Base-by-base conservation (phyloP, 2,329 filamentous ascomycete species). In the Fusarium albidum region DNA sequence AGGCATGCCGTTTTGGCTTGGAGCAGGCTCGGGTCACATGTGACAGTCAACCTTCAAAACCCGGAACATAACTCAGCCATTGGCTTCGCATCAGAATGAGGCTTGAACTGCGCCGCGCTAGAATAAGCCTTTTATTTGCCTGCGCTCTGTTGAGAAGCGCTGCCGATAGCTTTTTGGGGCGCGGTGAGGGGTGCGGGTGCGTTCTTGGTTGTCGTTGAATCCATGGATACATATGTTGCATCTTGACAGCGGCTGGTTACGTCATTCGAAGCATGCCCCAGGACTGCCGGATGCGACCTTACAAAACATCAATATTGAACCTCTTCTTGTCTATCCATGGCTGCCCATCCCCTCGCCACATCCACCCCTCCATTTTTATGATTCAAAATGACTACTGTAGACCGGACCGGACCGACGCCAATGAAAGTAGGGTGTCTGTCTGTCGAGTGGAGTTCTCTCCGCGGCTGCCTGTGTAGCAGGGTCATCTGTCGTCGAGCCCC, bases 371-470 rank as follows among this genome's bases (percentile, higher is more conserved):
- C 49, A 42, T 55, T 61, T 49, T 42, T 45, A 34, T 32, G 46
- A 51, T 55, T 31, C 47, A 59, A 51, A 48, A 61, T 32, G 28
- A 34, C 52, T 38, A n/a, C n/a, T n/a, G n/a, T n/a, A 52, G 28
- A 63, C 45, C 40, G 61, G 48, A 61, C 60, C 57, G 35, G 28
- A 63, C 55, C 55, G 50, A 66, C 64, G 64, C 63, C 64, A 56
- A 58, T 45, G 54, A 41, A 44, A 55, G 26, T 38, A 57, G 29
- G 45, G 57, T 61, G 56, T 33, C 55, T 61, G 56, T 33, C 55
- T 57, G 51, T 65, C 64, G 66, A 68, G 66, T 66, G 63, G 47
- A 66, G 59, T 63, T 57, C 48, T 59, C 63, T 59, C 48, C 58
- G 52, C 52, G 55, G 49, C 45, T 55, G 52, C 51, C n/a, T 52